These are phyloP conservation scores for Cinnamomum micranthum DNA, from an alignment of 164 flowering plant genomes.

Conservation along the genomic window DNA sequence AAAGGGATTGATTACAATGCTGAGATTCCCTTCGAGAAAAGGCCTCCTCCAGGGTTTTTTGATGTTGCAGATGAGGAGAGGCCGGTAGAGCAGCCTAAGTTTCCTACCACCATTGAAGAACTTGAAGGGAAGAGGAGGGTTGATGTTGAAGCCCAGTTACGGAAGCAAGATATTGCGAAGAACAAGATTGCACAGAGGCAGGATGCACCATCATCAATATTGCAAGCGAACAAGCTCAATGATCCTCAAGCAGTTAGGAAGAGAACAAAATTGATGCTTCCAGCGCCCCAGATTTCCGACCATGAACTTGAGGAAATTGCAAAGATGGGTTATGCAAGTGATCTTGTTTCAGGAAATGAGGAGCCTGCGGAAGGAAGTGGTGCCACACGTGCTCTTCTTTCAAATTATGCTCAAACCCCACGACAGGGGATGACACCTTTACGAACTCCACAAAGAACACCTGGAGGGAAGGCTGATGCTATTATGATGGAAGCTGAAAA, in stretches of 20 bases:
- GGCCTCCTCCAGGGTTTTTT: constrained; percentile 89
- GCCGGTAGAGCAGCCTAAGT: constrained; percentile 65
- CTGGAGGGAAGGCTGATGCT: constrained; percentile 92
- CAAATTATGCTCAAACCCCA: constrained; percentile 83
- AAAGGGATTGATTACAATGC: constrained; percentile 96
- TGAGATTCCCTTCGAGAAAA: constrained; percentile 98
- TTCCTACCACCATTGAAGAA: constrained; percentile 95
- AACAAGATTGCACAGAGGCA: constrained; percentile 91
- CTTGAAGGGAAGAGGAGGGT: constrained; percentile 94
- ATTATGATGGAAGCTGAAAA: constrained; percentile 99
- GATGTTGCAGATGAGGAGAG: constrained; percentile 83
- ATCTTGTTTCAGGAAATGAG: constrained; percentile 65
- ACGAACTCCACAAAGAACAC: constrained; percentile 94
- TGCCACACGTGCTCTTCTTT: constrained; percentile 91
- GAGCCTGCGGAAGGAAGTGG: constrained; percentile 81
- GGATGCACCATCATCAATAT: constrained; percentile 84
- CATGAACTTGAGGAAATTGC: constrained; percentile 95
- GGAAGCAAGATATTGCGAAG: constrained; percentile 85
- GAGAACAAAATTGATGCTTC: constrained; percentile 89
- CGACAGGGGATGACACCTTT: constrained; percentile 77
- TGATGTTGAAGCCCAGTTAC: constrained; percentile 79
- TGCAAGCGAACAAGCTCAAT: constrained; percentile 90
- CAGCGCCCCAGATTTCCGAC: constrained; percentile 94
- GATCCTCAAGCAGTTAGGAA: constrained; percentile 93
- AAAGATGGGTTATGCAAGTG: constrained; percentile 93